Evolutionary conservation across 2,329 filamentous ascomycete species (phyloP).

Genomic region (Colletotrichum sublineola): DNA sequence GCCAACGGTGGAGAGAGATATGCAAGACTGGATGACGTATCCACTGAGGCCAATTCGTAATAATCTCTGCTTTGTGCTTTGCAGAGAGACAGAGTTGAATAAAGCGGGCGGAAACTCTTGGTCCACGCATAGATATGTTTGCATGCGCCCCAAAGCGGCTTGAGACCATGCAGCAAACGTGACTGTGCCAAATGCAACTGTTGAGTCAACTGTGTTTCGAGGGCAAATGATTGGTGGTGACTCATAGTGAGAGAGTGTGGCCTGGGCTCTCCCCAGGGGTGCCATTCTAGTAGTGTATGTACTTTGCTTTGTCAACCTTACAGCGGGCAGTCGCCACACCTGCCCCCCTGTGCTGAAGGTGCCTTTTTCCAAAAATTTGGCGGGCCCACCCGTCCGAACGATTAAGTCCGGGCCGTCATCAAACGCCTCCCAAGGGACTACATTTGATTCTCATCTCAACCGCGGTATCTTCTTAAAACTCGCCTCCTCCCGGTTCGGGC

Average conservation of each 20-base stretch:
- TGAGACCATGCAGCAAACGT: constrained; percentile 11
- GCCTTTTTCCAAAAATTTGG: constrained; percentile 21
- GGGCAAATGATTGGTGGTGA: constrained; percentile 27
- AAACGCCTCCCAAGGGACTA: constrained; percentile 29
- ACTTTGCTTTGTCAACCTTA: constrained; percentile 40
- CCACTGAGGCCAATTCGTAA: constrained; percentile 33
- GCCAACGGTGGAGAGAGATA: not conserved
- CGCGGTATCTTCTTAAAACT: constrained; percentile 24
- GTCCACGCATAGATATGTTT: not conserved
- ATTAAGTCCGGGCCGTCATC: constrained; percentile 31
- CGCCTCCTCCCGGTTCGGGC: constrained; percentile 28
- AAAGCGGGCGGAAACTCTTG: not conserved
- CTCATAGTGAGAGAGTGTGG: constrained; percentile 35
- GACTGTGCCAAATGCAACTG: constrained; percentile 12
- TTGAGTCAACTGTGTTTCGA: constrained; percentile 29
- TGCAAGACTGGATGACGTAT: not conserved
- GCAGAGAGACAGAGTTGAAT: not conserved
- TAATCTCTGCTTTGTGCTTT: not conserved
- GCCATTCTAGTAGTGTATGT: not conserved
- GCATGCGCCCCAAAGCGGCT: not conserved
- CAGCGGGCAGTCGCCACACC: constrained; percentile 38
- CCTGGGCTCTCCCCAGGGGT: not conserved
- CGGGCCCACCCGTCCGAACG: constrained; percentile 28
- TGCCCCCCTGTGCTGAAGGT: not conserved
- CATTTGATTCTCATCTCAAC: constrained; percentile 8